A percentile compares a stretch with the other conserved stretches of the same genome.
Evolutionary conservation across 352 stramenopile genomes (phyloP).

Genomic region (Phytopythium mirpurense): DNA sequence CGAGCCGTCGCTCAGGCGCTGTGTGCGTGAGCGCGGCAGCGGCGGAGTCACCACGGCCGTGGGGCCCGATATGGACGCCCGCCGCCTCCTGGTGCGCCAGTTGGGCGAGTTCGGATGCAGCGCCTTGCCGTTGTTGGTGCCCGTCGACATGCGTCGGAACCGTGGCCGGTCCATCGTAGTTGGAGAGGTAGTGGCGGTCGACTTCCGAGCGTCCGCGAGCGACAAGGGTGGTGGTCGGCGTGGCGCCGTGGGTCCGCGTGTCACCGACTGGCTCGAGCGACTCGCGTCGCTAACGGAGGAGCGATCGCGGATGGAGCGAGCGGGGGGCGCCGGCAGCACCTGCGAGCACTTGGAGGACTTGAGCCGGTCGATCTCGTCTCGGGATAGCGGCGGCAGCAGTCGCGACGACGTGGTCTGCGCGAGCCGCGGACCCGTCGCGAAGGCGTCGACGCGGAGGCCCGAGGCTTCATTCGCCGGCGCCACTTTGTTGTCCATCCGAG

Average conservation of each 20-base stretch:
- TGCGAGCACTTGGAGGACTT: neutral
- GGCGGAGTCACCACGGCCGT: neutral
- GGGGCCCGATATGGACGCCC: neutral
- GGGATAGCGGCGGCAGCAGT: neutral
- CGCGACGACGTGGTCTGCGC: neutral
- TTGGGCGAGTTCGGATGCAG: neutral
- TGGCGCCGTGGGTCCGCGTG: no score
- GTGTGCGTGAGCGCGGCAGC: neutral
- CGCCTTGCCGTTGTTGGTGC: accelerated
- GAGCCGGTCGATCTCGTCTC: neutral
- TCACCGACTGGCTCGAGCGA: neutral
- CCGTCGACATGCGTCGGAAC: neutral
- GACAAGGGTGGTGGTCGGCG: neutral
- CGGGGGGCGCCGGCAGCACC: neutral
- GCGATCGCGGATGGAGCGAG: neutral
- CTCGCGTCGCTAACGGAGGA: neutral
- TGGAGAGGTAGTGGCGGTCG: neutral
- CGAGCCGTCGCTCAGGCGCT: neutral
- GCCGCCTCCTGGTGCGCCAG: neutral
- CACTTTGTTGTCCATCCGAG: conserved; percentile 5
- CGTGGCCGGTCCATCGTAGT: neutral
- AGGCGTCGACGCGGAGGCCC: neutral
- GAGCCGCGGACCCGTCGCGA: neutral
- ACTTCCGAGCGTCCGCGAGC: neutral
- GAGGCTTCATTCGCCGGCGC: neutral